Conservation (phyloP, 352 stramenopile genomes). For the Phytophthora citricola region DNA sequence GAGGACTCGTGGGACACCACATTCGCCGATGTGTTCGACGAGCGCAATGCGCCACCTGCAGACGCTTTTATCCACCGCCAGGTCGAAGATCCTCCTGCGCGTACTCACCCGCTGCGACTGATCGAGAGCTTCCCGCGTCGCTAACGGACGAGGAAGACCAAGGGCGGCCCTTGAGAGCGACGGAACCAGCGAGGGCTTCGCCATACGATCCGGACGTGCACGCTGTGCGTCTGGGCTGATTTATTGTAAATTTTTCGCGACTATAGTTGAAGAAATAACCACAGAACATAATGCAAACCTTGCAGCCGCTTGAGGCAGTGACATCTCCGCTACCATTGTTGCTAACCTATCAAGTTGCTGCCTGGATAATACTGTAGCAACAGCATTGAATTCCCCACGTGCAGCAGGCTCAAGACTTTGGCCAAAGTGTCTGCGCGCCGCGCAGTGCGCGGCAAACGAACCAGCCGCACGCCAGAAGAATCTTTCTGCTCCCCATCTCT, state of each 20-base stretch:
- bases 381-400: too few relatives aligned
- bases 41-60: slow-evolving; percentile 50
- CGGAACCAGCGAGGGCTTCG: slow-evolving; percentile 6
- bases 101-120: slow-evolving; percentile 32
- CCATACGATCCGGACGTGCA: background rate
- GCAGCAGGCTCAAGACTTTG: too few relatives aligned
- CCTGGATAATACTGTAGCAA: too few relatives aligned
- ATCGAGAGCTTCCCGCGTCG: slow-evolving; percentile 47
- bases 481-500: background rate
- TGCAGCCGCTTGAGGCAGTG: slow-evolving; percentile 11
- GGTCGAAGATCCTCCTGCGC: slow-evolving; percentile 27
- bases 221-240: slow-evolving; percentile 16
- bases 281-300: slow-evolving; percentile 10
- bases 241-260: slow-evolving; percentile 35
- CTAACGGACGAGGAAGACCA: slow-evolving; percentile 11
- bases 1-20: slow-evolving; percentile 43
- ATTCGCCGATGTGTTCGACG: slow-evolving; percentile 68
- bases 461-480: slow-evolving; percentile 5
- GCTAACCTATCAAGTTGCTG: background rate
- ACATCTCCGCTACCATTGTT: background rate
- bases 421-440: too few relatives aligned
- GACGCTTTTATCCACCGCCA: slow-evolving; percentile 72
- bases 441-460: too few relatives aligned
- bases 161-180: slow-evolving; percentile 12
- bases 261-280: slow-evolving; percentile 20